A percentile compares a stretch with the other conserved stretches of the same genome.
Conservation (phyloP, 148 eudicot genomes). For the Cornus kousa region DNA sequence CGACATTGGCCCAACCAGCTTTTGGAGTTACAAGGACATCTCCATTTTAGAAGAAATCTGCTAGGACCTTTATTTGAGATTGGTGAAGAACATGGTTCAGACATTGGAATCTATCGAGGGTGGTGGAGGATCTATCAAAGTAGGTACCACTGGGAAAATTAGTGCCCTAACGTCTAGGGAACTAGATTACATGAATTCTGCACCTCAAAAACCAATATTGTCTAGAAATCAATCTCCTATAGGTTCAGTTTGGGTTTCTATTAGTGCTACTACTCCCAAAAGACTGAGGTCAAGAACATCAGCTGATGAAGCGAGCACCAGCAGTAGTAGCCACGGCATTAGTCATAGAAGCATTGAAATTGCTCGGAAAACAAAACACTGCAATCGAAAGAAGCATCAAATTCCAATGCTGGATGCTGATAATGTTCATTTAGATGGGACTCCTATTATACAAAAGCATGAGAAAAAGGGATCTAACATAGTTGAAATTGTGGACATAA, state of each 20-base stretch:
- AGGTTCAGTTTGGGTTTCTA: conserved; percentile 14
- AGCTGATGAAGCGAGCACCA: conserved; percentile 56
- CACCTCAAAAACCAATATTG: conserved; percentile 21
- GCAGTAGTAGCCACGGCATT: conserved; percentile 15
- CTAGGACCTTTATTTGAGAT: background rate
- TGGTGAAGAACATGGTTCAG: conserved; percentile 47
- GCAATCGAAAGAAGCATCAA: conserved; percentile 32
- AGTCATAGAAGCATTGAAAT: conserved; percentile 37
- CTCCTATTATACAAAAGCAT: conserved; percentile 50
- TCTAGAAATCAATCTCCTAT: conserved; percentile 19
- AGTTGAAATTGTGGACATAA: conserved; percentile 70
- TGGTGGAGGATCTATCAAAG: conserved; percentile 81
- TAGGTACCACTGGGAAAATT: conserved; percentile 76
- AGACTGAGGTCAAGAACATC: conserved; percentile 40
- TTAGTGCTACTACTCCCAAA: conserved; percentile 27
- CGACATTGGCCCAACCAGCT: background rate
- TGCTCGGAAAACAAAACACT: conserved; percentile 30
- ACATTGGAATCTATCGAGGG: conserved; percentile 76
- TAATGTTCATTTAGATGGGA: conserved; percentile 49
- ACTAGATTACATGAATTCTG: conserved; percentile 41
- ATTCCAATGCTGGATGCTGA: conserved; percentile 62
- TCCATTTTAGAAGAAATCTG: background rate
- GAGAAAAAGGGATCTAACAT: conserved; percentile 39
- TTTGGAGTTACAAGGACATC: no score
- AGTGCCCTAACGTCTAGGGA: conserved; percentile 77